These are phyloP conservation scores for Syzygium grande DNA, from an alignment of 345 rosid genomes.

Conservation along the genomic window DNA sequence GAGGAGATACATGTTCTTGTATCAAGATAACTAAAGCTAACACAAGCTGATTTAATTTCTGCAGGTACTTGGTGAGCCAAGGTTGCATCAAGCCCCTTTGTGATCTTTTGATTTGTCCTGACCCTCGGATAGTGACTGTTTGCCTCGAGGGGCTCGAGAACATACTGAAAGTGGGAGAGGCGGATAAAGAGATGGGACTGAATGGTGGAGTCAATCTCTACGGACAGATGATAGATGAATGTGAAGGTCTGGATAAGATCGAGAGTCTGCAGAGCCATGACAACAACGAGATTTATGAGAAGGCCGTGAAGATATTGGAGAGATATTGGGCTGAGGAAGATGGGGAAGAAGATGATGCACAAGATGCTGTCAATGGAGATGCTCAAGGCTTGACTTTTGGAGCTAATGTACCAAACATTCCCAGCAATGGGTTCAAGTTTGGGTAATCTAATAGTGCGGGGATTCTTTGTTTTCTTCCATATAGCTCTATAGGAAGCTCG, in stretches of 20 bases:
- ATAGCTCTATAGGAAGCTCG: background rate
- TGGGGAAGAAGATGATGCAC: slow-evolving; percentile 38
- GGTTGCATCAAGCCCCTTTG: slow-evolving; percentile 86
- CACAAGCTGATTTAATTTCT: background rate
- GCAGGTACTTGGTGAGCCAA: slow-evolving; percentile 60
- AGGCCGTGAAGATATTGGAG: slow-evolving; percentile 75
- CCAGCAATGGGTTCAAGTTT: slow-evolving; percentile 71
- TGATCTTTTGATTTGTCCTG: slow-evolving; percentile 70
- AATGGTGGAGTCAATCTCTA: slow-evolving; percentile 46
- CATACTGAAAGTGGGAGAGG: slow-evolving; percentile 78
- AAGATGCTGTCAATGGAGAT: slow-evolving; percentile 26
- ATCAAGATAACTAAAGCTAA: background rate
- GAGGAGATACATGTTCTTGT: background rate
- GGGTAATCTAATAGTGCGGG: slow-evolving; percentile 21
- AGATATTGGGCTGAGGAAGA: slow-evolving; percentile 79
- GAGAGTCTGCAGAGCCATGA: slow-evolving; percentile 75
- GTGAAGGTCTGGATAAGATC: slow-evolving; percentile 70
- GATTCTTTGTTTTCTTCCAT: background rate
- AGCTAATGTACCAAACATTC: slow-evolving; percentile 33
- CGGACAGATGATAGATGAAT: slow-evolving; percentile 65
- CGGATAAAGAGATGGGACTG: slow-evolving; percentile 62
- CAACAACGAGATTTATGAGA: slow-evolving; percentile 79
- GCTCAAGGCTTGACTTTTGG: slow-evolving; percentile 48
- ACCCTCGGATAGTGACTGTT: slow-evolving; percentile 78
- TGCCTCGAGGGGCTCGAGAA: slow-evolving; percentile 85